Evolutionary conservation across 1,139 yeast species (phyloP), one percentile per base, ranked within the genome.

Genomic region (Hyphopichia wangnamkhiaoensis): DNA sequence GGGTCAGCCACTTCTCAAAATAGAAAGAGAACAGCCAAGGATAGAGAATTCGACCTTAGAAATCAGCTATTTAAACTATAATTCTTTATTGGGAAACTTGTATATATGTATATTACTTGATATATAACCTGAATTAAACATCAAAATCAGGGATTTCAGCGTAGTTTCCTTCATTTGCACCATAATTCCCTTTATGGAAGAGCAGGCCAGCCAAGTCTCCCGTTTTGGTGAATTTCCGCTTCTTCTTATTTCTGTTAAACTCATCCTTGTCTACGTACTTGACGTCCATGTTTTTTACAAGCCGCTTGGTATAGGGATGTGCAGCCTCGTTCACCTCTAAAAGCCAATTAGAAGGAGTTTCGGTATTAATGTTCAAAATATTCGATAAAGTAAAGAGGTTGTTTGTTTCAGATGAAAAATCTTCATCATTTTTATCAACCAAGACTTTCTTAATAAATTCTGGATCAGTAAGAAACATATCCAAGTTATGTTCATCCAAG

Each of bases 11-110:
- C 37, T 15, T 53, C 69, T 7, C 66, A 65, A 41, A 55, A 54
- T 37, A 59, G 78, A 38, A 65, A 65, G 41, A 54, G 78, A 46
- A 68, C 74, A 2, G 78, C 77, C 12, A 72, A 71, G 49, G 77
- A 72, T 48, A 54, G 78, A 39, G 73, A 68, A 43, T 68, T 47
- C 36, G 78, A 72, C 47, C 52, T 64, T 46, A 56, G 61, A 38
- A 72, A 72, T 49, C 59, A 61, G 39, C 57, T 72, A 23, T 72
- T 72, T 49, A 72, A 69, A 48, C 56, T 64, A 37, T 65, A 47
- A 49, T 20, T 20, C 23, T 10, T 25, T 17, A 23, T 26, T 12
- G 27, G 19, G 25, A 35, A 9, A 21, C 28, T 33, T 32, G 34
- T 37, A 41, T 31, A 14, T 35, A 41, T 39, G 39, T 20, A 29